Percentiles rank a stretch among this genome's conserved stretches.
These are phyloP conservation scores for Ceratocystis lukuohia DNA, from an alignment of 2,329 filamentous ascomycete genomes.

Conservation along the genomic window DNA sequence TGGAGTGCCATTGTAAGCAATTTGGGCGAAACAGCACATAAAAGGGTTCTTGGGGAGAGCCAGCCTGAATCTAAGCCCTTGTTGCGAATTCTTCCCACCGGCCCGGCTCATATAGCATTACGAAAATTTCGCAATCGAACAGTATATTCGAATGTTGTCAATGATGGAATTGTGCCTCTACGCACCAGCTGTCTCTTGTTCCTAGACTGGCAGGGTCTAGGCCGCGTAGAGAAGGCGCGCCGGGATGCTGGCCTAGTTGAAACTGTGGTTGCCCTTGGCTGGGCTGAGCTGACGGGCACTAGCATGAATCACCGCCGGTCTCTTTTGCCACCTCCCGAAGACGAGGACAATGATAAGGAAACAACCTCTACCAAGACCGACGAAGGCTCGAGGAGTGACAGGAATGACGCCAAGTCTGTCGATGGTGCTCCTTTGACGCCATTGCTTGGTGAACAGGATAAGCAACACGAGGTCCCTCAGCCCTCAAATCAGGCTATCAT, in stretches of 20 bases:
- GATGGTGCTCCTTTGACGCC: conserved; percentile 27
- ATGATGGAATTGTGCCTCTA: conserved; percentile 90
- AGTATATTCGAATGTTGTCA: conserved; percentile 92
- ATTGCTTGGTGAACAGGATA: conserved; percentile 24
- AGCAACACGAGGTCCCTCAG: conserved; percentile 52
- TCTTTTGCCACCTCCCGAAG: conserved; percentile 32
- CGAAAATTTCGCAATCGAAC: conserved; percentile 83
- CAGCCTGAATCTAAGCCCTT: conserved; percentile 80
- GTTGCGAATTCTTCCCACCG: conserved; percentile 76
- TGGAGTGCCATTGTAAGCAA: conserved; percentile 82
- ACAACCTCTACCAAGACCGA: neutral
- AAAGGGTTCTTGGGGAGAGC: conserved; percentile 42
- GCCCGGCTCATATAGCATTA: conserved; percentile 75
- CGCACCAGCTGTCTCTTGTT: conserved; percentile 94
- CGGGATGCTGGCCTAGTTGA: conserved; percentile 85
- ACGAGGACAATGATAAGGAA: conserved; percentile 24
- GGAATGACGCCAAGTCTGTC: conserved; percentile 24
- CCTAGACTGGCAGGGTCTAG: conserved; percentile 88
- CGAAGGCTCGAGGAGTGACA: neutral
- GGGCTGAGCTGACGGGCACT: conserved; percentile 77
- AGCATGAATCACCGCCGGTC: conserved; percentile 39
- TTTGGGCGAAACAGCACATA: conserved; percentile 54
- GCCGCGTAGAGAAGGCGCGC: conserved; percentile 84
- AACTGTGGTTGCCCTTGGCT: conserved; percentile 85
- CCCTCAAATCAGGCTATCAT: conserved; percentile 51